Conservation (phyloP, 345 rosid species). For the Alliaria petiolata region DNA sequence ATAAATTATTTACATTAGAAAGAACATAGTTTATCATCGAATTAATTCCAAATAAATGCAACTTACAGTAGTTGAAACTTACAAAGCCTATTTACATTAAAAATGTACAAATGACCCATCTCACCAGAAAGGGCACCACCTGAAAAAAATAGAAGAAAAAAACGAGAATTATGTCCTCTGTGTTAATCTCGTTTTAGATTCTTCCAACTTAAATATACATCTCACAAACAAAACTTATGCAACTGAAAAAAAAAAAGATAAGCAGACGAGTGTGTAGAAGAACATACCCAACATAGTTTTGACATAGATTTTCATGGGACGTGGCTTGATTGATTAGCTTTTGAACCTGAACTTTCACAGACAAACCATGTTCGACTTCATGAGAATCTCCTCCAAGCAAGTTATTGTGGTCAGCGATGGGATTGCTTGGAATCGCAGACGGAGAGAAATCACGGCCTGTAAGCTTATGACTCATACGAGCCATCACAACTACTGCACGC, state of each 20-base stretch:
- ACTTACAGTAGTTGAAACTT: slow-evolving; percentile 1
- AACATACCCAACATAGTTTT: slow-evolving; percentile 92
- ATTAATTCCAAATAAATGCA: slow-evolving; percentile 9
- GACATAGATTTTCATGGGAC: slow-evolving; percentile 92
- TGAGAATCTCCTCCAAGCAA: slow-evolving; percentile 73
- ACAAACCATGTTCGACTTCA: slow-evolving; percentile 87
- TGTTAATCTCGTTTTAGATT: not conserved
- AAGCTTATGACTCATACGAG: slow-evolving; percentile 85
- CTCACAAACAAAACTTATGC: not conserved
- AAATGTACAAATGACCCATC: slow-evolving; percentile 16
- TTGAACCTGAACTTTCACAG: slow-evolving; percentile 94
- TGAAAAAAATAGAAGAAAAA: slow-evolving; percentile 21
- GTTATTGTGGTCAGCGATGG: slow-evolving; percentile 63
- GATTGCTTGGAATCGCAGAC: slow-evolving; percentile 43
- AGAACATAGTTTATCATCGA: not conserved
- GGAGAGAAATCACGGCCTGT: slow-evolving; percentile 92
- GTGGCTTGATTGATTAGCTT: slow-evolving; percentile 84
- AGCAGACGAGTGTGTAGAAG: not conserved
- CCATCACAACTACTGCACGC: slow-evolving; percentile 95
- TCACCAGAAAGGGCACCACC: slow-evolving; percentile 99
- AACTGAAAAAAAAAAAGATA: not conserved
- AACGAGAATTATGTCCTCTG: not conserved
- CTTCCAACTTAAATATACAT: not conserved
- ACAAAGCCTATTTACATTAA: slow-evolving; percentile 24
- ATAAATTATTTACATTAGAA: slow-evolving; percentile 22